Conservation (phyloP, 495 filamentous ascomycete genomes). For the Bryoglossum gracile region DNA sequence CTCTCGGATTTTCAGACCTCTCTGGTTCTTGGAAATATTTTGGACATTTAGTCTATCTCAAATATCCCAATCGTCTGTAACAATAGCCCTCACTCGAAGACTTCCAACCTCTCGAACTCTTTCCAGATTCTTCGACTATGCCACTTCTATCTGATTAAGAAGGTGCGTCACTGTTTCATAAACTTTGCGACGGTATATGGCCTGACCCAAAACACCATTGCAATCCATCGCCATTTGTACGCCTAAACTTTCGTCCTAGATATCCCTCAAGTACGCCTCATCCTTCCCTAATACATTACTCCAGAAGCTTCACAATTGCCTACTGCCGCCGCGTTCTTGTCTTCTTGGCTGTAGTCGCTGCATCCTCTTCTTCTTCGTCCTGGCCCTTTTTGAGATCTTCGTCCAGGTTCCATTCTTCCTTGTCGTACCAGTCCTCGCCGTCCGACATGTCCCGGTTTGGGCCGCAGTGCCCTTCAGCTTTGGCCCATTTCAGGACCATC, state of each 20-base stretch:
- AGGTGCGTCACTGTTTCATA: background rate
- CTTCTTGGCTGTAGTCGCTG: constrained; percentile 64
- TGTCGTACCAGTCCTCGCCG: constrained; percentile 94
- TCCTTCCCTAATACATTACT: background rate
- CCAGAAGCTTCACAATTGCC: background rate
- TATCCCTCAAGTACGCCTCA: background rate
- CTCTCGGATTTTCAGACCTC: too few relatives aligned
- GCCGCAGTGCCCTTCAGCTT: constrained; percentile 83
- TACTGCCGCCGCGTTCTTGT: constrained; percentile 54
- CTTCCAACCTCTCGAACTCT: too few relatives aligned
- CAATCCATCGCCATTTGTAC: background rate
- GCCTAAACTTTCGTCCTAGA: constrained; percentile 1
- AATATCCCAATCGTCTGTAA: too few relatives aligned
- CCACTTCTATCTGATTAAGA: too few relatives aligned
- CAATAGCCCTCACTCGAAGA: too few relatives aligned
- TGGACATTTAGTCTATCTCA: too few relatives aligned
- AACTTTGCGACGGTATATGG: too few relatives aligned
- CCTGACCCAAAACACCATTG: too few relatives aligned
- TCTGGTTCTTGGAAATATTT: too few relatives aligned
- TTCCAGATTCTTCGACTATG: too few relatives aligned
- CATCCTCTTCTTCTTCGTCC: constrained; percentile 84
- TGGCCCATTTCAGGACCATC: constrained; percentile 72
- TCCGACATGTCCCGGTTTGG: constrained; percentile 58
- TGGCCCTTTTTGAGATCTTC: constrained; percentile 85
- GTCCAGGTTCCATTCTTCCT: constrained; percentile 77